Evolutionary conservation across 2,329 filamentous ascomycete genomes (phyloP).

Genomic region (Gyromitra esculenta): DNA sequence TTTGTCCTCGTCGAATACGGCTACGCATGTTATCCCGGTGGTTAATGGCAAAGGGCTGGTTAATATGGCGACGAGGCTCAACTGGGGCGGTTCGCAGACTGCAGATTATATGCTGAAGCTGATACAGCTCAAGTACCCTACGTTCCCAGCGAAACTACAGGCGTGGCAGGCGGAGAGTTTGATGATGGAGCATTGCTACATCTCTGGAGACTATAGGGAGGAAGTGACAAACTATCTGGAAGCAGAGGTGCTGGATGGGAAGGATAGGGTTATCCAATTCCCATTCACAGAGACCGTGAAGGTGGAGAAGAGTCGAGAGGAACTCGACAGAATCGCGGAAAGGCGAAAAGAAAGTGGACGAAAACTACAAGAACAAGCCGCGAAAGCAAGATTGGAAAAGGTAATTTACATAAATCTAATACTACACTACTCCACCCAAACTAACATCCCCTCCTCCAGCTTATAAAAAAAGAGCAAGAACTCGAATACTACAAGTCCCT

Average conservation of each 20-base stretch:
- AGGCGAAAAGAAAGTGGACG: conserved; percentile 94
- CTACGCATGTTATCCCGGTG: conserved; percentile 94
- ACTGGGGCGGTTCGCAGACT: conserved; percentile 92
- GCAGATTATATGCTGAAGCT: conserved; percentile 92
- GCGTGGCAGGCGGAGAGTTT: conserved; percentile 87
- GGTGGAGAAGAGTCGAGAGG: conserved; percentile 91
- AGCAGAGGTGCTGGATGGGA: conserved; percentile 89
- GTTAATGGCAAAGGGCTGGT: conserved; percentile 85
- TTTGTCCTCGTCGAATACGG: conserved; percentile 89
- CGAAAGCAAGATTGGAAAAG: conserved; percentile 95
- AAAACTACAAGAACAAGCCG: conserved; percentile 91
- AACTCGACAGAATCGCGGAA: conserved; percentile 88
- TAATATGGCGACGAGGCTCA: conserved; percentile 84
- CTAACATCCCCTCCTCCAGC: conserved; percentile 55
- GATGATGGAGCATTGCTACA: conserved; percentile 86
- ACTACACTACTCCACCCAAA: conserved; percentile 1
- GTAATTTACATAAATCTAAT: conserved; percentile 13
- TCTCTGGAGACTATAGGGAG: conserved; percentile 82
- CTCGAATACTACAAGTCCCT: conserved; percentile 91
- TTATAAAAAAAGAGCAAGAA: conserved; percentile 95
- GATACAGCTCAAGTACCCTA: conserved; percentile 88
- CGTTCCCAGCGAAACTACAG: conserved; percentile 85
- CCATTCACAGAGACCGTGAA: conserved; percentile 92
- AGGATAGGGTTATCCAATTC: conserved; percentile 89
- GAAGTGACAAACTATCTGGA: conserved; percentile 83